Evolutionary conservation across 495 filamentous ascomycete genomes (phyloP), one percentile per base, ranked within the genome.

Genomic region (Aspergillus olivimuriae): DNA sequence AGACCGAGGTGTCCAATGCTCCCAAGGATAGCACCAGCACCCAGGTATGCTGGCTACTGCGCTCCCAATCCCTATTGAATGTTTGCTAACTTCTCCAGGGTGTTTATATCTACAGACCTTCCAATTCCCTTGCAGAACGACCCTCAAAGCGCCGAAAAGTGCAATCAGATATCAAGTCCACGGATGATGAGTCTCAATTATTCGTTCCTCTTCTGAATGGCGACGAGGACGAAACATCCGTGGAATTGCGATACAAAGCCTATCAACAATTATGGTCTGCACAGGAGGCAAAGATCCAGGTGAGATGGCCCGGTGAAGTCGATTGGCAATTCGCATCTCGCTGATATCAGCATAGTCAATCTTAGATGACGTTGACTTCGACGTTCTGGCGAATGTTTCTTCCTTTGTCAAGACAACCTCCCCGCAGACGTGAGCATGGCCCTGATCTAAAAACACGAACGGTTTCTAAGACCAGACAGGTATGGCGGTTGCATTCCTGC

Each of bases 251-350:
- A 38, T 71, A 79, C 52, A 56, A 78, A 40, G 68, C 75, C 12
- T 95, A 83, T 53, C 65, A 83, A 52, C 58, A 69, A 39, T 62
- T 77, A 30, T 95, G 91, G 89, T 64, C 71, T 5, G 58, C 68
- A 5, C 80, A 87, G 52, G 78, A 90, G 51, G 43, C 62, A 34
- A 73, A 78, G 39, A 84, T 91, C 22, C 76, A 88, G 68, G 87
- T 89, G 48, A 44, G 61, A 52, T 21, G 4, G 42, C n/a, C 6
- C 17, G 11, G 24, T 12, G 20, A n/a, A 23, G 26, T 1, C 9
- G 17, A 10, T 4, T 8, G 5, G 20, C 19, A 39, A 35, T 21
- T 31, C 16, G 4, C 19, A 2, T 5, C 2, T 38, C 11, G 22
- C 46, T 58, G 43, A 56, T 12, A 7, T 9, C 21, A 36, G 4